Conservation (phyloP, 2,329 filamentous ascomycete species). For the Hortaea werneckii region DNA sequence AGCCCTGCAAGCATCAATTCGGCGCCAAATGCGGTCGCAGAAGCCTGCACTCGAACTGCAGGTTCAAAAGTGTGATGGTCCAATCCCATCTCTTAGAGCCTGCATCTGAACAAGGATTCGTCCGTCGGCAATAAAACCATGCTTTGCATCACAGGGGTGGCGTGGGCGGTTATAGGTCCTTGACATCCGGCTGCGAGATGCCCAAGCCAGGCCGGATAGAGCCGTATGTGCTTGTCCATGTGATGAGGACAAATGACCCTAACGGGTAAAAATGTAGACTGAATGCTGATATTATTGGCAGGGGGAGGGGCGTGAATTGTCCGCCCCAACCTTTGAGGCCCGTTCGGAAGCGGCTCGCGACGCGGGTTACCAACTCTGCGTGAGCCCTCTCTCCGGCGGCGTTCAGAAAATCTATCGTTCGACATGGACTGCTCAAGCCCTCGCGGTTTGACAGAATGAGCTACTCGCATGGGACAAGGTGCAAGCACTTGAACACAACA, state of each 20-base stretch:
- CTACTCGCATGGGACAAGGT: not conserved
- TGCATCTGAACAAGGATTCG: constrained; percentile 10
- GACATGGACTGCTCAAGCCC: no score
- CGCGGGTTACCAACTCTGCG: no score
- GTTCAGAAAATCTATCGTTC: no score
- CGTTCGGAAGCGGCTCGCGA: not conserved
- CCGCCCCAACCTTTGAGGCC: not conserved
- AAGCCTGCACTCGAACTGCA: constrained; percentile 3
- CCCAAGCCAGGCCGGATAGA: no score
- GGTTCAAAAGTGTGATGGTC: constrained; percentile 5
- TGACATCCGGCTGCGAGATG: not conserved
- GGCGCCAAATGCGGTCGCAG: constrained; percentile 16
- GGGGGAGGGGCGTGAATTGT: not conserved
- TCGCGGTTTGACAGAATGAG: no score
- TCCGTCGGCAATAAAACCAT: constrained; percentile 2
- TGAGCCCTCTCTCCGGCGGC: no score
- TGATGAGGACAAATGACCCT: not conserved
- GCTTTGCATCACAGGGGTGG: constrained; percentile 4
- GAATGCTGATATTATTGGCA: not conserved
- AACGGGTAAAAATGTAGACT: not conserved
- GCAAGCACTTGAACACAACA: constrained; percentile 16
- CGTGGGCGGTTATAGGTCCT: constrained; percentile 10
- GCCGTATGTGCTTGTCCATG: not conserved
- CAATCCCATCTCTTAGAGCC: constrained; percentile 9
- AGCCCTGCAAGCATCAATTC: constrained; percentile 5